These are phyloP conservation scores for Melastoma candidum DNA, from an alignment of 441 rosid species.

Conservation along the genomic window DNA sequence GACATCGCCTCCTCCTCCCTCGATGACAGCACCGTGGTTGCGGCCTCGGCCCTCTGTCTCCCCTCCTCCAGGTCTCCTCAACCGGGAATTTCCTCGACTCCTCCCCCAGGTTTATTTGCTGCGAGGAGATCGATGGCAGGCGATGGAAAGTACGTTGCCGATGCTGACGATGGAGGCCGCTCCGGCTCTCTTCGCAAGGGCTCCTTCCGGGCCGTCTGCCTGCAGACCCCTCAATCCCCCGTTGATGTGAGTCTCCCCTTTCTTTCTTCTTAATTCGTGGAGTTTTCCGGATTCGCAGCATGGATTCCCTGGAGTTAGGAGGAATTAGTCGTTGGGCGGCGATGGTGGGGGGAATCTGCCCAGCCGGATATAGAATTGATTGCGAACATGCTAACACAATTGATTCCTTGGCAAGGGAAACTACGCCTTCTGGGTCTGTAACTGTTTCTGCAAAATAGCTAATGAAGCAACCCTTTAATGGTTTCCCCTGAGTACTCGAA, in stretches of 20 bases:
- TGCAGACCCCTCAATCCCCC: conserved; percentile 69
- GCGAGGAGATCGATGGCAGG: conserved; percentile 84
- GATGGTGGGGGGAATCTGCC: too few species aligned
- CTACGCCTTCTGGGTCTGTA: too few species aligned
- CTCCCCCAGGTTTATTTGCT: conserved; percentile 60
- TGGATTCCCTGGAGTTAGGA: not conserved
- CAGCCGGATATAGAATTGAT: too few species aligned
- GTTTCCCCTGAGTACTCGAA: not conserved
- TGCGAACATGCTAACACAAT: too few species aligned
- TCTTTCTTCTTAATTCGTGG: not conserved
- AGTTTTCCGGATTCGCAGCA: not conserved
- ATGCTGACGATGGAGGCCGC: conserved; percentile 43
- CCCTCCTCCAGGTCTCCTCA: conserved; percentile 6
- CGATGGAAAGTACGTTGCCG: conserved; percentile 81
- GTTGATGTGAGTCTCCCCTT: conserved; percentile 38
- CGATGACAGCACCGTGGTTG: too few species aligned
- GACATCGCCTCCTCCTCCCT: conserved; percentile 36
- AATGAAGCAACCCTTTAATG: not conserved
- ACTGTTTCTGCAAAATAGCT: too few species aligned
- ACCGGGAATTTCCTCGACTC: conserved; percentile 39
- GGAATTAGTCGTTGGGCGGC: too few species aligned
- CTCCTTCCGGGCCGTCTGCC: conserved; percentile 64
- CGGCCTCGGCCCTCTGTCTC: conserved; percentile 14
- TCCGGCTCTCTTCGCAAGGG: conserved; percentile 50
- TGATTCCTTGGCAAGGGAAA: too few species aligned